A percentile compares a stretch with the other conserved stretches of the same genome.
Evolutionary conservation across 2,329 filamentous ascomycete species (phyloP).

Genomic region (Hypomyces rosellus): DNA sequence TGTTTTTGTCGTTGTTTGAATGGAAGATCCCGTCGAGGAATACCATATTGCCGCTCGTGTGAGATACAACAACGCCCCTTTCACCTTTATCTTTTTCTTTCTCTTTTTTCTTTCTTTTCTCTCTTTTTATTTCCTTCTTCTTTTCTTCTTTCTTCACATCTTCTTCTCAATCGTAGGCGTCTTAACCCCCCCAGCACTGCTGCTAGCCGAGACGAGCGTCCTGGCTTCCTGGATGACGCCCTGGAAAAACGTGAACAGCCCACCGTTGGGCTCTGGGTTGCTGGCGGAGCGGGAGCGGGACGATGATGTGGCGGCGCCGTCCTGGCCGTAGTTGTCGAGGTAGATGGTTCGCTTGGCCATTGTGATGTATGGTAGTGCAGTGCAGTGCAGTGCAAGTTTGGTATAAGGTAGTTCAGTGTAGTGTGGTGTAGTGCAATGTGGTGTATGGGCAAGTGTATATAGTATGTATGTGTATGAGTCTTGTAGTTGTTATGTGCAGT

Average conservation of each 20-base stretch:
- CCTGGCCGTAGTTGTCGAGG: slow-evolving; percentile 8
- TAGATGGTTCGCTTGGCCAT: slow-evolving; percentile 13
- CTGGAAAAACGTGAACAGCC: slow-evolving; percentile 8
- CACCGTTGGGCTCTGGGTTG: background rate
- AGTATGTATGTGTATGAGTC: background rate
- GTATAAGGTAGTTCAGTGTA: background rate
- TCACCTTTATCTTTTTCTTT: background rate
- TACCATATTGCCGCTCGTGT: too few species aligned
- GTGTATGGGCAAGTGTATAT: background rate
- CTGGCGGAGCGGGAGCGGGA: background rate
- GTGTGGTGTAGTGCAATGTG: background rate
- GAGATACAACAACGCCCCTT: too few species aligned
- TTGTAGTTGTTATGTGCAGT: background rate
- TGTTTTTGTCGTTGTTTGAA: too few species aligned
- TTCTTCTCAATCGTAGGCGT: slow-evolving; percentile 7
- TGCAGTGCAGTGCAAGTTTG: too few species aligned
- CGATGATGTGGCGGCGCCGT: background rate
- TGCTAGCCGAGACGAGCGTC: slow-evolving; percentile 3
- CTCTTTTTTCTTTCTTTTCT: background rate
- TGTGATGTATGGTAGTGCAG: background rate
- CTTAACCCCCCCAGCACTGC: background rate
- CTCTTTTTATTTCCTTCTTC: background rate
- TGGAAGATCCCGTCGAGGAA: too few species aligned
- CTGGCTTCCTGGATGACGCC: slow-evolving; percentile 8
- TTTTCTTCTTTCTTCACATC: background rate